Percentiles rank a stretch among this genome's conserved stretches.
Evolutionary conservation across 2,329 filamentous ascomycete species (phyloP).

Genomic region (Ascosphaera aggregata): DNA sequence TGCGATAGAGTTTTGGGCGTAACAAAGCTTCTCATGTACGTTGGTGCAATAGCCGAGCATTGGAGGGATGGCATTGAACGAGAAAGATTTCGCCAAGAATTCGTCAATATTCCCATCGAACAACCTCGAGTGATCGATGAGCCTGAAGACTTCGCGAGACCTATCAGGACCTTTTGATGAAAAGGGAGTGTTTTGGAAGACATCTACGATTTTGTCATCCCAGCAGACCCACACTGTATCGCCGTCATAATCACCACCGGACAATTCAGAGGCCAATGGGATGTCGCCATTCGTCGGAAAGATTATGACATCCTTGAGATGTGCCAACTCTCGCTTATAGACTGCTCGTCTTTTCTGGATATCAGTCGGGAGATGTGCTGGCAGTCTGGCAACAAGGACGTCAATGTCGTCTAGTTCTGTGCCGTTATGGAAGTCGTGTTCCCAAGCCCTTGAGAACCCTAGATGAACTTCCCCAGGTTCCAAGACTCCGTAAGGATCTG

Average conservation of each 20-base stretch:
- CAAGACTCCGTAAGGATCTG: slow-evolving; percentile 29
- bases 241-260: slow-evolving; percentile 42
- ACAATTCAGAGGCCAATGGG: slow-evolving; percentile 34
- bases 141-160: slow-evolving; percentile 21
- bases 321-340: slow-evolving; percentile 25
- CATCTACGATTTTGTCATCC: slow-evolving; percentile 27
- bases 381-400: slow-evolving; percentile 32
- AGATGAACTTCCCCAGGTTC: slow-evolving; percentile 31
- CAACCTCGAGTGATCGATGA: slow-evolving; percentile 20
- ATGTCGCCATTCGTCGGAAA: slow-evolving; percentile 29
- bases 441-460: slow-evolving; percentile 26
- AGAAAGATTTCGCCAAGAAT: slow-evolving; percentile 22
- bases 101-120: slow-evolving; percentile 14
- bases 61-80: slow-evolving; percentile 23
- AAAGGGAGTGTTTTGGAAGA: slow-evolving; percentile 29
- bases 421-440: slow-evolving; percentile 18
- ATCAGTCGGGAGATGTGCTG: slow-evolving; percentile 32
- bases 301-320: slow-evolving; percentile 33
- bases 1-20: slow-evolving; percentile 25
- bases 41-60: slow-evolving; percentile 29
- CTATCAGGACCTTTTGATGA: slow-evolving; percentile 9
- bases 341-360: slow-evolving; percentile 31
- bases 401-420: slow-evolving; percentile 24
- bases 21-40: slow-evolving; percentile 27
- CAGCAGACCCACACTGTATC: slow-evolving; percentile 38